Evolutionary conservation across 2,329 filamentous ascomycete genomes (phyloP).

Genomic region (Colletotrichum sp.): DNA sequence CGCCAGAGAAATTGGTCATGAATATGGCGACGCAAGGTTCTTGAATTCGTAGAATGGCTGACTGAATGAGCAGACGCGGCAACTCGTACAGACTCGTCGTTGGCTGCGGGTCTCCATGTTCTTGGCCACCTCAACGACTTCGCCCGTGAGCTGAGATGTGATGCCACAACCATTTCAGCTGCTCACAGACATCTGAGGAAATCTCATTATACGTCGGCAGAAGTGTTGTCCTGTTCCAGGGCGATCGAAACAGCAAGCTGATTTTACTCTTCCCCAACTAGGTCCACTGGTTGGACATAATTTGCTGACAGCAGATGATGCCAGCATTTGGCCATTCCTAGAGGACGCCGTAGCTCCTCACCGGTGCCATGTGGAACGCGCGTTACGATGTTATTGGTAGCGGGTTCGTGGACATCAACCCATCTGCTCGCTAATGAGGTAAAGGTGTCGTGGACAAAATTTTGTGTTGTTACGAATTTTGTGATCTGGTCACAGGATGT

Average conservation of each 20-base stretch:
- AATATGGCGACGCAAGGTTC: neutral
- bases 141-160: conserved; percentile 73
- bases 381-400: neutral
- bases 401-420: neutral
- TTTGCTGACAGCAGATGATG: conserved; percentile 57
- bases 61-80: conserved; percentile 68
- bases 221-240: conserved; percentile 77
- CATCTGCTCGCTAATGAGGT: neutral
- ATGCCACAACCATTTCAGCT: conserved; percentile 76
- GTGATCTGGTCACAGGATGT: neutral
- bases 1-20: neutral
- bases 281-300: conserved; percentile 51
- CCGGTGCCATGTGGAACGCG: too few relatives aligned
- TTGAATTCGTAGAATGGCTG: conserved; percentile 30
- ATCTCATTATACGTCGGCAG: conserved; percentile 73
- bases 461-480: too few relatives aligned
- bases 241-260: conserved; percentile 75
- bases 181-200: conserved; percentile 76
- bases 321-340: too few relatives aligned
- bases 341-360: too few relatives aligned
- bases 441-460: too few relatives aligned
- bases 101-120: conserved; percentile 80
- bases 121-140: conserved; percentile 76
- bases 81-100: conserved; percentile 53
- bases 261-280: conserved; percentile 70